Base-by-base conservation (phyloP, 2,329 filamentous ascomycete species). In the Zasmidium angulare region DNA sequence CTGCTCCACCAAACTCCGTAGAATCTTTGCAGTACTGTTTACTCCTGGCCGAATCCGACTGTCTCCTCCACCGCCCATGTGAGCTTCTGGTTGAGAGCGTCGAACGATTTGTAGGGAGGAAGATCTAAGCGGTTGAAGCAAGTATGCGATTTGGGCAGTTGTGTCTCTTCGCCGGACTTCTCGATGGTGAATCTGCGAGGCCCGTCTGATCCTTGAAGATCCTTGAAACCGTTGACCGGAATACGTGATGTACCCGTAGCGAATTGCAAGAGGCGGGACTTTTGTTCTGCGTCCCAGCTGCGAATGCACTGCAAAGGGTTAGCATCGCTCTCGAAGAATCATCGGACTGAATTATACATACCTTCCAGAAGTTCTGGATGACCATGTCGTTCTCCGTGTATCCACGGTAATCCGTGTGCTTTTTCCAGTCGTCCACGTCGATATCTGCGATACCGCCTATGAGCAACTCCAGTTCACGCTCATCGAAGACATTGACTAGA, bases 361-460 rank as follows among this genome's bases (percentile, higher is more conserved):
- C 82, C 82, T 96, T 93, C 95, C 95, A 99, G 84, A 99, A 99
- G 81, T 96, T 93, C 76, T 96, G 90, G 66, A 99, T 95, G 23
- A 99, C 95, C 72, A 97, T 91, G 70, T 99, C 95, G 58, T 88
- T 92, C 78, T 99, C 95, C 10, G 96, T 97, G 83, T 99, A 99
- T 56, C 95, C 95, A 69, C 95, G 89, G 78, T 99, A 99, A 74
- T 99, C 95, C 50, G 95, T 99, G 79, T 99, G 95, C 82, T 99
- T 99, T 89, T 99, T 98, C 95, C 95, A 99, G 78, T 99, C 95
- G 61, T 99, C 95, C 17, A 99, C 93, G 72, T 99, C 95, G 68
- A 99, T 99, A 78, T 99, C 95, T n/a, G 95, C 95, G 69, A 99
- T 99, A 83, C 95, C 95, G 66, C 95, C 95, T 72, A 99, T 98